A percentile compares a stretch with the other conserved stretches of the same genome.
phyloP scores from a whole-genome alignment of 1,284 basidiomycete genomes.

The Irpex lacteus region DNA sequence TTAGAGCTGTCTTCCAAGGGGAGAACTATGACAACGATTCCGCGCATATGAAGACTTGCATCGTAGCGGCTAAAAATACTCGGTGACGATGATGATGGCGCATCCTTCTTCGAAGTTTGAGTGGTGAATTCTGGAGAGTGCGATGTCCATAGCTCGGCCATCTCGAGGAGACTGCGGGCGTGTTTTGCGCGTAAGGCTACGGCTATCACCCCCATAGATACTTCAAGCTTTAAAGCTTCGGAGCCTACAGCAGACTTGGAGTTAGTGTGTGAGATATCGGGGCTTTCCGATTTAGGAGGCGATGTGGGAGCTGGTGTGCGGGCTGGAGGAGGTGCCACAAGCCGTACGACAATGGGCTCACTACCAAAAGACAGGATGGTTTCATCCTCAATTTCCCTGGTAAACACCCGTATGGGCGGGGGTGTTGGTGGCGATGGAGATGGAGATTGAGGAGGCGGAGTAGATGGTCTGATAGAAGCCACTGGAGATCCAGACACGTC shows the following conservation, averaged over 20 bases:
- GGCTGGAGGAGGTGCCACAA: constrained; percentile 43
- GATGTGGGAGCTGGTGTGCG: neutral
- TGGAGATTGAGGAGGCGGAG: neutral
- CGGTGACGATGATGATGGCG: constrained; percentile 11
- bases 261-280: neutral
- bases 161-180: constrained; percentile 43
- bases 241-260: neutral
- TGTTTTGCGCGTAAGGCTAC: constrained; percentile 53
- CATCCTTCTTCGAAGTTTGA: neutral
- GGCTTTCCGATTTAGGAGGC: neutral
- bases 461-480: neutral
- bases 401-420: constrained; percentile 3
- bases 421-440: constrained; percentile 2
- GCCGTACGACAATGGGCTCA: constrained; percentile 51
- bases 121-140: constrained; percentile 20
- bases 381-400: constrained; percentile 35
- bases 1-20: constrained; percentile 23
- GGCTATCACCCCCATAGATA: constrained; percentile 49
- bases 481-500: neutral
- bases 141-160: constrained; percentile 38
- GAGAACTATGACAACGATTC: constrained; percentile 48
- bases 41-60: constrained; percentile 40
- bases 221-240: constrained; percentile 14
- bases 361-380: constrained; percentile 54
- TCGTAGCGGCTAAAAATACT: constrained; percentile 35